phyloP scores from a whole-genome alignment of 202 grass and related monocot genomes.

The Bolboschoenoplectus hybrid region DNA sequence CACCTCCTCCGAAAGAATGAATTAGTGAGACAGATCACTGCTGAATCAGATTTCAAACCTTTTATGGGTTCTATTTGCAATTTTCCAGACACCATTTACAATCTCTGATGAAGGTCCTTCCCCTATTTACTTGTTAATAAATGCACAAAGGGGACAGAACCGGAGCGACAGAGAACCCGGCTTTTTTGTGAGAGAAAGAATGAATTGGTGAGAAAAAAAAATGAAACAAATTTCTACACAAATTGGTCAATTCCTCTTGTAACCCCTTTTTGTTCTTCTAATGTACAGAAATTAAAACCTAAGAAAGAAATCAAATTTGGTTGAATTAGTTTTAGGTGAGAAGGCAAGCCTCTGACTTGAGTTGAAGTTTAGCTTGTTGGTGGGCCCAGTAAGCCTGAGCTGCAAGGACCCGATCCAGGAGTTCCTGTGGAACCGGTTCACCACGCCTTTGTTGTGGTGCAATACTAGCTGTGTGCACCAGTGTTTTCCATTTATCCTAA shows the following conservation, averaged over 20 bases:
- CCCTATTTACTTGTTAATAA: slow-evolving; percentile 61
- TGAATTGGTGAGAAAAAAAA: slow-evolving; percentile 59
- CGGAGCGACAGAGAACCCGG: slow-evolving; percentile 35
- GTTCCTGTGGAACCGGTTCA: slow-evolving; percentile 91
- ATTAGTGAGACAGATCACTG: slow-evolving; percentile 60
- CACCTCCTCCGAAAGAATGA: slow-evolving; percentile 79
- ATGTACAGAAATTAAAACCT: slow-evolving; percentile 45
- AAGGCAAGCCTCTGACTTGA: slow-evolving; percentile 75
- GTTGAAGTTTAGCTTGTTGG: slow-evolving; percentile 95
- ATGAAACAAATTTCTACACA: slow-evolving; percentile 82
- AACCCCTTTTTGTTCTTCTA: slow-evolving; percentile 48
- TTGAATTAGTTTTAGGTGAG: slow-evolving; percentile 66
- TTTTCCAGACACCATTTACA: slow-evolving; percentile 66
- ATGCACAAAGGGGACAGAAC: slow-evolving; percentile 84
- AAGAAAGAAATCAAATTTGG: slow-evolving; percentile 45
- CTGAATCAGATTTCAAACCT: slow-evolving; percentile 48
- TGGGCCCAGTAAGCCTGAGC: slow-evolving; percentile 90
- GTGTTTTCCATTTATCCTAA: slow-evolving; percentile 99
- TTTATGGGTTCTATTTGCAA: slow-evolving; percentile 49
- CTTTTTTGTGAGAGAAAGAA: slow-evolving; percentile 43
- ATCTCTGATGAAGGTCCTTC: slow-evolving; percentile 71
- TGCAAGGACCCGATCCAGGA: slow-evolving; percentile 87
- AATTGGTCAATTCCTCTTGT: slow-evolving; percentile 88
- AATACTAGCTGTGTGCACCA: slow-evolving; percentile 98
- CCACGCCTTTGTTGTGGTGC: slow-evolving; percentile 94